Conservation (phyloP, 139 green algal genomes). For the Tetraselmis striata region DNA sequence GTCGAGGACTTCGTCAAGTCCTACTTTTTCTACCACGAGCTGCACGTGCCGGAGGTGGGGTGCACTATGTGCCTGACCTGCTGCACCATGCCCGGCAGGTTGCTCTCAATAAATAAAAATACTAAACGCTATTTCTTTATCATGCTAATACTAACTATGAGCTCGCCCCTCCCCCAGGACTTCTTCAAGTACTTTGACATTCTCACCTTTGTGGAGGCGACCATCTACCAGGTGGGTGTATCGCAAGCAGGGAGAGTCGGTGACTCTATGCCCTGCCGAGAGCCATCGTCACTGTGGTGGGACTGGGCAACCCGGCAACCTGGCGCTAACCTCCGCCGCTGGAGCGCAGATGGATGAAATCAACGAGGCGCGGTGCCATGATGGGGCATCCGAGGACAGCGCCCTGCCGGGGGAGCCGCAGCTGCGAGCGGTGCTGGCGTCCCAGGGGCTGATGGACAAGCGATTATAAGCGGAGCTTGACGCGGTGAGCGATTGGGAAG, state of each 20-base stretch:
- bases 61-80: no score
- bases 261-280: no score
- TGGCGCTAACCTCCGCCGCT: background rate
- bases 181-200: conserved; percentile 53
- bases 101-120: no score
- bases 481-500: no score
- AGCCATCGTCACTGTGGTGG: no score
- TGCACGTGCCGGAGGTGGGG: conserved; percentile 32
- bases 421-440: conserved; percentile 22
- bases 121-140: no score
- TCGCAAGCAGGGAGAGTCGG: no score
- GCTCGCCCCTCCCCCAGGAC: conserved; percentile 37
- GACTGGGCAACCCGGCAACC: no score
- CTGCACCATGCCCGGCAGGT: no score
- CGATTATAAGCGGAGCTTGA: conserved; percentile 33
- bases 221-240: conserved; percentile 52
- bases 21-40: conserved; percentile 58
- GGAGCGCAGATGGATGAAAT: conserved; percentile 46
- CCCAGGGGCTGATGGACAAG: conserved; percentile 26
- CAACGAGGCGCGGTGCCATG: conserved; percentile 45
- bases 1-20: conserved; percentile 64
- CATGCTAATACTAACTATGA: no score
- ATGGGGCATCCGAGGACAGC: background rate
- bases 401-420: conserved; percentile 8
- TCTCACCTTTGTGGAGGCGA: conserved; percentile 61